Evolutionary conservation across 176 grass and related monocot species (phyloP), one percentile per base, ranked within the genome.

Genomic region (Melocanna baccifera): DNA sequence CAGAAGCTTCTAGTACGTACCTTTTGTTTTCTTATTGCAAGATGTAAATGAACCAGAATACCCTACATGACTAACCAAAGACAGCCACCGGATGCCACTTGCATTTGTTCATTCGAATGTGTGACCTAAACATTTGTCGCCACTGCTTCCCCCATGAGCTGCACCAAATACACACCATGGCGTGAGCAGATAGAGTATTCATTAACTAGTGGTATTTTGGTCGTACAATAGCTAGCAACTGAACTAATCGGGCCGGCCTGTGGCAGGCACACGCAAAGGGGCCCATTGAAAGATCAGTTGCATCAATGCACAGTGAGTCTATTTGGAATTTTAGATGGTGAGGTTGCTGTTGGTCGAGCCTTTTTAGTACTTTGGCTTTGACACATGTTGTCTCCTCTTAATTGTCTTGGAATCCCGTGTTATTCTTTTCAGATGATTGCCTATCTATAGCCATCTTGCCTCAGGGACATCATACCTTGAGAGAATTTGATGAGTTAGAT

Each of bases 241-340:
- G 51, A 81, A 72, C 55, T 58, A 59, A 40, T 66, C 16, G 28
- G 47, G 72, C 26, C 28, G 39, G 67, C 79, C 42, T 77, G 79
- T 90, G 84, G 84, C 67, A n/a, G 67, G 59, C 88, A 87, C 74
- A 87, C 88, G 84, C 67, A 48, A 42, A 30, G 16, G 13, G 64
- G 73, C 9, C 22, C 23, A 26, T 67, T 9, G 59, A 81, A 78
- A 83, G 72, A 20, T 83, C 37, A 67, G 79, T 39, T 78, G 47
- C 12, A 78, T 29, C 83, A 19, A 59, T 19, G 22, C 26, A 25
- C 10, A 55, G 11, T 5, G 12, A 74, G 3, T 20, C 46, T 58
- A 78, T 6, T 53, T 43, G 26, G 43, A 58, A 67, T 81, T 81
- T 40, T 48, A 26, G 43, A 36, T 25, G 71, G 28, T 41, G 28